Evolutionary conservation across 257 asterid genomes (phyloP).

Genomic region (Solanum bukasovii): DNA sequence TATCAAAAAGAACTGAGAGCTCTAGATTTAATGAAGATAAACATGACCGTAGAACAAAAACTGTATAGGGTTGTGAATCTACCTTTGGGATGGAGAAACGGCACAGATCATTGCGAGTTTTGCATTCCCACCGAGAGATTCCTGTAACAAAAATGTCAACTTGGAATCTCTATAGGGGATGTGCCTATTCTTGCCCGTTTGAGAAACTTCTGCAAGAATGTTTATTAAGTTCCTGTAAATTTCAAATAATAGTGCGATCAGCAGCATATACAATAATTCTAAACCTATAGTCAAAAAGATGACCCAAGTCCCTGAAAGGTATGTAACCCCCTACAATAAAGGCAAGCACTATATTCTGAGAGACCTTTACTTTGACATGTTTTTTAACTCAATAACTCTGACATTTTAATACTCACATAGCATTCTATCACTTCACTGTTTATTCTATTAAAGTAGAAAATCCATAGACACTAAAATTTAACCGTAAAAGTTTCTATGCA

Average conservation of each 20-base stretch:
- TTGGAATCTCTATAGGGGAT: slow-evolving; percentile 97
- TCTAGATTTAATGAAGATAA: not conserved
- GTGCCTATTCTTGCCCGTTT: slow-evolving; percentile 93
- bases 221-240: slow-evolving; percentile 79
- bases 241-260: slow-evolving; percentile 10
- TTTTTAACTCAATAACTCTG: not conserved
- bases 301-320: not conserved
- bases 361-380: not conserved
- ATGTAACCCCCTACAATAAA: not conserved
- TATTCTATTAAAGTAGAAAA: not conserved
- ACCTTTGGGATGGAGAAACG: slow-evolving; percentile 89
- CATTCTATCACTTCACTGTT: not conserved
- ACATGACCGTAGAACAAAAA: not conserved
- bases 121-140: slow-evolving; percentile 96
- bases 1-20: slow-evolving; percentile 1
- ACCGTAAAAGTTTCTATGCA: not conserved
- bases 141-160: slow-evolving; percentile 92
- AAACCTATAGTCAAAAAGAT: not conserved
- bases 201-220: slow-evolving; percentile 97
- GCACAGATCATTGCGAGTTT: slow-evolving; percentile 97
- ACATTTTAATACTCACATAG: not conserved
- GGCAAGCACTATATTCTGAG: not conserved
- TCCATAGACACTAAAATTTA: not conserved
- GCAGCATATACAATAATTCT: not conserved
- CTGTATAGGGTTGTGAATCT: slow-evolving; percentile 1